These are phyloP conservation scores for Xylaria cubensis DNA, from an alignment of 495 filamentous ascomycete genomes.

Conservation along the genomic window DNA sequence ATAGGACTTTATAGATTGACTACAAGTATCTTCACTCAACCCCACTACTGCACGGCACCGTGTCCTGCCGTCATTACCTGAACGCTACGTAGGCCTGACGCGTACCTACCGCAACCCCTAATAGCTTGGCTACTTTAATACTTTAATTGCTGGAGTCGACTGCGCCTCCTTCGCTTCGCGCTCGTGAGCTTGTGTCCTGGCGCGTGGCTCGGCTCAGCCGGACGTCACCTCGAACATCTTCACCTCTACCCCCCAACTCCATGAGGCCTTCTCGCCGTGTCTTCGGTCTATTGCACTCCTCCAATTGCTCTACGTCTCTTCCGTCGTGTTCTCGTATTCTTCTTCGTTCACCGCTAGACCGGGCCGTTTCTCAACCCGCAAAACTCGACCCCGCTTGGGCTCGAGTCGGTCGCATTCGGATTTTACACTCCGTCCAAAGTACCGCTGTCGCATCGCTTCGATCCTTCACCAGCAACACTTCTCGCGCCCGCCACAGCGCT, in stretches of 20 bases:
- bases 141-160: constrained; percentile 10
- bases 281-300: neutral
- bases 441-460: constrained; percentile 11
- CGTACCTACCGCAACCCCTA: neutral
- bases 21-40: neutral
- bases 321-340: neutral
- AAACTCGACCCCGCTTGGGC: constrained; percentile 15
- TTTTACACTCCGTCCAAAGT: neutral
- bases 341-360: constrained; percentile 13
- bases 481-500: neutral
- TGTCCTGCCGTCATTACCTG: neutral
- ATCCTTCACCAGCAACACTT: neutral
- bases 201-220: constrained; percentile 18
- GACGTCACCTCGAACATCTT: constrained; percentile 14
- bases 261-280: constrained; percentile 21
- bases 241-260: neutral
- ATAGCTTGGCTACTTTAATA: constrained; percentile 10
- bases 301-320: neutral
- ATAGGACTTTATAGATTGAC: neutral
- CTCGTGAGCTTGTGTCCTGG: neutral
- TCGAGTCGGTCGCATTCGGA: constrained; percentile 12
- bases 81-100: too few species aligned
- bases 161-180: constrained; percentile 5
- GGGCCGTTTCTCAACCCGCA: constrained; percentile 12
- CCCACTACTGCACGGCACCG: neutral